Evolutionary conservation across 495 filamentous ascomycete genomes (phyloP), one percentile per base, ranked within the genome.

Genomic region (Aspergillus sclerotioniger): DNA sequence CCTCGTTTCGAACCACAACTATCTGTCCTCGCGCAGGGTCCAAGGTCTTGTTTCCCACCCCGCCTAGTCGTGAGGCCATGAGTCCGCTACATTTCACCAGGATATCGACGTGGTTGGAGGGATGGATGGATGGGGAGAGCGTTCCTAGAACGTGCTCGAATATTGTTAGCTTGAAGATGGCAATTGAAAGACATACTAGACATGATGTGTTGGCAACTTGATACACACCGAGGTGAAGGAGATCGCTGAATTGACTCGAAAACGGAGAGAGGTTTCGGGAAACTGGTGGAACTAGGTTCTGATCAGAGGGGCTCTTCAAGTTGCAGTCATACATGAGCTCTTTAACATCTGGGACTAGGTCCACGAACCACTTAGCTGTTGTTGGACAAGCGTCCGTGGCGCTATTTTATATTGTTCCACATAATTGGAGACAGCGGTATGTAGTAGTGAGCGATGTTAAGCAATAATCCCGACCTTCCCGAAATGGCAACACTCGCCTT

Each of bases 191-290:
- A 87, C 71, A 0, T 97, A 82, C 82, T 89, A 97, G 1, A 89
- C 85, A 15, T 96, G 82, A 75, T 97, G n/a, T 97, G 48, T 96
- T 61, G 48, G 89, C 84, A 0, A 88, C 87, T 98, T 97, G 67
- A 98, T 93, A 72, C 92, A 97, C 35, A 96, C 87, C 0, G 89
- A 92, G 6, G 81, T 89, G 69, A 92, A 96, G 41, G 79, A 73
- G 46, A 83, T 89, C 6, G 80, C 93, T n/a, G 84, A 87, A 54
- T 90, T 84, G 37, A 84, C 81, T 7, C 80, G 86, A 1, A 68
- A 55, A 0, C 82, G 81, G 8, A 96, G 72, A 37, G 87, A 71
- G 0, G 76, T 68, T 53, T 76, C 59, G 8, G 78, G 64, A 0
- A 96, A 43, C 3, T 29, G 2, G 3, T 50, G 51, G 10, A 60